Conservation (phyloP, 176 grass and related monocot species). For the Triticum dicoccoides region DNA sequence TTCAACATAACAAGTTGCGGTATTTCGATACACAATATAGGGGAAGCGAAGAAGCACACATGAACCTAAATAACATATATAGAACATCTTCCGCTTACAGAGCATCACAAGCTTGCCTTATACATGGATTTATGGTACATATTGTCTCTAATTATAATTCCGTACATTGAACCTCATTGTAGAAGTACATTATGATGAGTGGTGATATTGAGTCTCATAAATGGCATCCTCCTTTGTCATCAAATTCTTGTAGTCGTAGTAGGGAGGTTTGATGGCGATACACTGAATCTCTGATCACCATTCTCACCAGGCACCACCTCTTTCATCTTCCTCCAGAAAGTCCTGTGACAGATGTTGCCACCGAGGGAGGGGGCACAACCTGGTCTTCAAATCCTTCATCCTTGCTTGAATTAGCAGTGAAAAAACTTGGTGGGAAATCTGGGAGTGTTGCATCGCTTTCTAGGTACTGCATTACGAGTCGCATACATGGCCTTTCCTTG, state of each 20-base stretch:
- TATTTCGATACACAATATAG: background rate
- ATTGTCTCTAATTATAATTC: background rate
- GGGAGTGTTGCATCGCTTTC: background rate
- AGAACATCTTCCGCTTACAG: background rate
- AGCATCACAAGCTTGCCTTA: background rate
- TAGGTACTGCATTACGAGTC: background rate
- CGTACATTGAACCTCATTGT: background rate
- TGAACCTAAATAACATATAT: background rate
- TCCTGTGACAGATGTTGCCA: background rate
- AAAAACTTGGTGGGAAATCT: background rate
- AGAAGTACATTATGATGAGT: background rate
- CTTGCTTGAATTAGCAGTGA: background rate
- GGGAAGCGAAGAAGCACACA: background rate
- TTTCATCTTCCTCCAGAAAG: constrained; percentile 3
- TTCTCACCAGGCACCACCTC: background rate
- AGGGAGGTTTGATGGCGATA: background rate
- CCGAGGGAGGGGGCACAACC: background rate
- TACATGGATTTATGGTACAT: background rate
- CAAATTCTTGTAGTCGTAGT: background rate
- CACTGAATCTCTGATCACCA: background rate
- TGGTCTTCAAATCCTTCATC: background rate
- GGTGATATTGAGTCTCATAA: background rate
- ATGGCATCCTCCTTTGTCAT: background rate
- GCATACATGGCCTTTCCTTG: background rate
- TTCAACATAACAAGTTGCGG: background rate